Base-by-base conservation (phyloP, 1,284 basidiomycete species). In the Phlebopus sp. region DNA sequence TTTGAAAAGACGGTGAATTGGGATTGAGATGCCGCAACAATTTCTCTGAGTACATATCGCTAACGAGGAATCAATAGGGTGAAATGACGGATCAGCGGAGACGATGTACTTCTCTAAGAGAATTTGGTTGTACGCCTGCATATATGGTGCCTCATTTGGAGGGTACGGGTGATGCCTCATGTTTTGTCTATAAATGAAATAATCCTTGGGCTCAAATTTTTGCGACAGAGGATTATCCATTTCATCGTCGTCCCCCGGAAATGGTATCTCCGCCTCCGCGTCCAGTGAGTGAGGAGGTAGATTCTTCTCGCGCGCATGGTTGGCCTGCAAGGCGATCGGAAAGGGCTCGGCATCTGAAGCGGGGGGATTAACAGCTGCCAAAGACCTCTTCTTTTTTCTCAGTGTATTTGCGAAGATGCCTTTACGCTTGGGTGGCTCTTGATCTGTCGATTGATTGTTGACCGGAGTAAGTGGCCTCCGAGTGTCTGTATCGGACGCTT, bases 121-220 rank as follows among this genome's bases (percentile, higher is more conserved):
- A n/a, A 76, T 68, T 19, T 73, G 69, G 48, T 81, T 76, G 52
- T 84, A 87, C 0, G 80, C 68, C 51, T 79, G 79, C 79, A 84
- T 81, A 58, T 85, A 86, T 2, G 78, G 75, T 4, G 73, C 79
- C 13, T 81, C 74, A 3, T 63, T 55, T 14, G 42, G 56, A 4
- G 69, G 55, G 54, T 81, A 82, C 2, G 79, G 78, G 56, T 84
- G 82, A 23, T 81, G 62, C 47, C 69, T 76, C 68, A 76, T 74
- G 37, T 72, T 73, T 40, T 64, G 62, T 38, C 70, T 68, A 5
- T 60, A 62, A 27, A 69, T 53, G 67, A 74, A 76, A 17, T 61
- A 60, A 40, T 67, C 65, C 47, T 66, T 71, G 23, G 55, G 50
- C 27, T 66, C 53, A 43, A 66, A 71, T n/a, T 55, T 51, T 2